phyloP scores from a whole-genome alignment of 2,329 filamentous ascomycete species.

The Cryoendolithus antarcticus region DNA sequence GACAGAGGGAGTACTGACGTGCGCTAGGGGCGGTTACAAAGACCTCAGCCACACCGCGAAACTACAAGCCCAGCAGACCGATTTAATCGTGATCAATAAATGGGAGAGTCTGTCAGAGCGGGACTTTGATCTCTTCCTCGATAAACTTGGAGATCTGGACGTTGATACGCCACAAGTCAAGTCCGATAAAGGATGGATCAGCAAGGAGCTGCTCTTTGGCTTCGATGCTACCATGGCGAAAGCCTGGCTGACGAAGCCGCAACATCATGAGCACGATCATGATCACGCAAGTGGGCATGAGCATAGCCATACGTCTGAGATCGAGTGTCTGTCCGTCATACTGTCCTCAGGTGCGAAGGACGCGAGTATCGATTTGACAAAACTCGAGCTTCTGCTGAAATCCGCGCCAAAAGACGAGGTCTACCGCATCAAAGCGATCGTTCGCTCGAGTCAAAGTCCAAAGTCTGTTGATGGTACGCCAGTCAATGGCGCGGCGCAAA shows the following conservation, averaged over 20 bases:
- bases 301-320: slow-evolving; percentile 62
- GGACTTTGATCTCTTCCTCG: slow-evolving; percentile 63
- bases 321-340: slow-evolving; percentile 80
- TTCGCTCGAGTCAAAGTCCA: slow-evolving; percentile 36
- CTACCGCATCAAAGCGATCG: slow-evolving; percentile 78
- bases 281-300: slow-evolving; percentile 32
- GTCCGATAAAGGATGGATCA: slow-evolving; percentile 68
- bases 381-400: slow-evolving; percentile 55
- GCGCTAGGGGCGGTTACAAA: slow-evolving; percentile 56
- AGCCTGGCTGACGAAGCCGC: slow-evolving; percentile 25
- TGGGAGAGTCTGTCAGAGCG: slow-evolving; percentile 69
- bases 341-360: slow-evolving; percentile 31
- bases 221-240: slow-evolving; percentile 69
- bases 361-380: slow-evolving; percentile 43
- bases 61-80: slow-evolving; percentile 79
- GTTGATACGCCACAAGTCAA: slow-evolving; percentile 68
- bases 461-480: slow-evolving; percentile 25
- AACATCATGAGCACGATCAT: slow-evolving; percentile 25
- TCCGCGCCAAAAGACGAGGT: slow-evolving; percentile 81
- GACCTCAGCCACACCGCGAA: slow-evolving; percentile 82
- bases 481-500: slow-evolving; percentile 21
- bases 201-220: slow-evolving; percentile 69
- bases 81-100: slow-evolving; percentile 86
- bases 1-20: not conserved
- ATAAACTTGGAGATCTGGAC: slow-evolving; percentile 69